Evolutionary conservation across 106 monocot species (phyloP), one percentile per base, ranked within the genome.

Genomic region (Platanthera zijinensis): DNA sequence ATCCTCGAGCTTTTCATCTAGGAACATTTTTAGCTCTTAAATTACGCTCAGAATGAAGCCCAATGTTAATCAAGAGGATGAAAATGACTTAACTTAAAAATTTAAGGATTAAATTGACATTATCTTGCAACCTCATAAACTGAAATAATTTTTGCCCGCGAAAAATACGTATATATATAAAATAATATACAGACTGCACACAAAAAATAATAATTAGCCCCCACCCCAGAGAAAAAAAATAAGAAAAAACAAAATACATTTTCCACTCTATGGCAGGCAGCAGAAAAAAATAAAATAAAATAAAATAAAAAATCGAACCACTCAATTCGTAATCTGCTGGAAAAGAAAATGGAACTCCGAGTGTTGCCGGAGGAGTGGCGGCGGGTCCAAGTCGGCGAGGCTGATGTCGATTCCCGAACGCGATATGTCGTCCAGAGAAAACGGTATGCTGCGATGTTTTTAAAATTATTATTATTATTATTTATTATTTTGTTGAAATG

Each of bases 341-440:
- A 87, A 25, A 8, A 97, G 91, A 80, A 94, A 97, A 77, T 91
- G 86, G 79, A 97, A 97, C 45, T 85, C 89, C 3, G 97, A 91
- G 63, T 94, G 91, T 78, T 97, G 86, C 15, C 97, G 88, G 50
- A 97, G 91, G 7, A 97, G 69, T 46, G 84, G 74, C 25, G 97
- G 89, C 8, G 89, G 91, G 59, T 97, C 93, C 21, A 94, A 80
- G 45, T 94, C 91, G 12, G 84, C 71, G 46, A 84, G 83, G 75
- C 61, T 83, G 69, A 94, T 84, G 50, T 93, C 94, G 14, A 88
- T 51, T 67, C 78, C 90, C 8, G 83, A 88, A 47, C 85, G 87
- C 5, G 97, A 89, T 66, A 99, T 86, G 73, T 99, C 97, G 69
- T 94, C 97, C 78, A 99, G 51, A 5, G 94, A 91, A 77, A 99